Evolutionary conservation across 106 monocot genomes (phyloP).

Genomic region (Dendrobium chrysotoxum): DNA sequence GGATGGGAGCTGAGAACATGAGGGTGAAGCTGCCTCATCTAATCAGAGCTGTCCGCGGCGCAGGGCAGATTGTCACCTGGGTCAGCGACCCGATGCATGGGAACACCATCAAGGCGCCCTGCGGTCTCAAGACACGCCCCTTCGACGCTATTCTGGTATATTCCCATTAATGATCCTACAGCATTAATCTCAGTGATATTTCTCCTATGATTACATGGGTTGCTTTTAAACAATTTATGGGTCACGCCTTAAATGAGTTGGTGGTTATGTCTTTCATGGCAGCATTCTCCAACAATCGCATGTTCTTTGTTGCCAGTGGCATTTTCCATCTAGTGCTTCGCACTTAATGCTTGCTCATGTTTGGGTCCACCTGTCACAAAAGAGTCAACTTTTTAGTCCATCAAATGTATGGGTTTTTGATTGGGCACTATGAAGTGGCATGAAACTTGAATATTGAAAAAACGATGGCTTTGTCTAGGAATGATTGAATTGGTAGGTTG

Average conservation of each 20-base stretch:
- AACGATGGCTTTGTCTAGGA: too few relatives aligned
- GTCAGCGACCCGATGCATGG: slow-evolving; percentile 86
- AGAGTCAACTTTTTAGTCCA: too few relatives aligned
- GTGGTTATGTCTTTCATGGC: background rate
- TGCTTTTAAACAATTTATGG: background rate
- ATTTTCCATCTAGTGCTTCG: background rate
- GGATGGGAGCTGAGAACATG: slow-evolving; percentile 93
- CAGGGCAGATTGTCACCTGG: slow-evolving; percentile 72
- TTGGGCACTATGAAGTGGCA: too few relatives aligned
- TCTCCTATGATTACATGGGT: background rate
- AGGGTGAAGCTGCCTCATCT: slow-evolving; percentile 77
- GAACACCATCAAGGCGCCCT: slow-evolving; percentile 88
- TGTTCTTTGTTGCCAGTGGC: background rate
- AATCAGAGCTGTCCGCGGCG: slow-evolving; percentile 67
- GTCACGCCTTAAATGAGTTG: background rate
- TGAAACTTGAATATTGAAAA: too few relatives aligned
- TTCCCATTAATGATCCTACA: background rate
- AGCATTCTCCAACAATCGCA: background rate
- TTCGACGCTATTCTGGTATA: slow-evolving; percentile 67
- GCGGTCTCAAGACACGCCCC: slow-evolving; percentile 81
- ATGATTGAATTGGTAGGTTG: too few relatives aligned
- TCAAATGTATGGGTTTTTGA: too few relatives aligned
- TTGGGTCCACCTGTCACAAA: too few relatives aligned
- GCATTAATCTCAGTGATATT: background rate
- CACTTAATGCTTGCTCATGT: too few relatives aligned